Base-by-base conservation (phyloP, 805 yeast species). In the Monosporozyma yasuniensis region DNA sequence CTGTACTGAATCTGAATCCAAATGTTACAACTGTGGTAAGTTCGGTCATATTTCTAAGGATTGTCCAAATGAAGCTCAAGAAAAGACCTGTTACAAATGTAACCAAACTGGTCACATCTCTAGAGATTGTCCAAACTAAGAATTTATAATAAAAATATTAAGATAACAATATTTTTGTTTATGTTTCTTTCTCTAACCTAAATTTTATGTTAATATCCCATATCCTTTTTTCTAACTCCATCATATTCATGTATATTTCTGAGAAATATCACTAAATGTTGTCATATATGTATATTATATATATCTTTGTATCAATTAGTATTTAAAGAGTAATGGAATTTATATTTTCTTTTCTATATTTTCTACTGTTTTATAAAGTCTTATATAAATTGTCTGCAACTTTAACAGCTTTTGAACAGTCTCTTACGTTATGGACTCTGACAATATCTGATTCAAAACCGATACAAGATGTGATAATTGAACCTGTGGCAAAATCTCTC, bases 21-120 rank as follows among this genome's bases (percentile, higher is more conserved):
- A 87, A 72, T 89, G 97, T 72, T 90, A 87, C 78, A 85, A 90
- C 54, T 89, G 97, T 72, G 96, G 96, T 60, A 81, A 83, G 70
- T 74, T 79, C 55, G 96, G 96, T 50, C 97, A 90, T 75, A 81
- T 87, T 61, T 81, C 93, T 55, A 86, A 81, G 70, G 95, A 85
- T 57, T 88, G 96, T 72, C 69, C 76, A 53, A 70, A 79, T 47
- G 76, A 78, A 52, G 64, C 81, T 47, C 76, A 76, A 54, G 81
- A 77, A 55, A 67, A 68, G 56, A 69, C 65, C 56, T 74, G 78
- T 60, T 74, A 72, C 72, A 67, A 65, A 58, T 74, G 78, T 63
- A 73, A 74, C 64, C 70, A 68, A 54, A 49, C 85, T 48, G 97
- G 96, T 58, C 97, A 89, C 74, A 83, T 89, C 63, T 86, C 96